These are phyloP conservation scores for Ramaria rubella DNA, from an alignment of 768 basidiomycete species.

Conservation along the genomic window DNA sequence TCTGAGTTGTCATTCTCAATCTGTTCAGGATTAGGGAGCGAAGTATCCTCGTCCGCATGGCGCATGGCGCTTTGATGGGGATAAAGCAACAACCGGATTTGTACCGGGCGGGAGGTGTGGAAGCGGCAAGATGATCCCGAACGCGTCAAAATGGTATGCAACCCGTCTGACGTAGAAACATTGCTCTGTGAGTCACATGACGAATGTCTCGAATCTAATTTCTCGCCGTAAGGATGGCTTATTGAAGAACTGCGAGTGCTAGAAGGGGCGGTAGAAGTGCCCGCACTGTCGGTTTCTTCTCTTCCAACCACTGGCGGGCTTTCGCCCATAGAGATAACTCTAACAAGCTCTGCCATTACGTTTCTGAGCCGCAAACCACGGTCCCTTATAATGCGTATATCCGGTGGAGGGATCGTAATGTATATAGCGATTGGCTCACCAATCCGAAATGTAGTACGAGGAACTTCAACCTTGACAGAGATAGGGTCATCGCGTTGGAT, in stretches of 20 bases:
- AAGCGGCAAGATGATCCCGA: slow-evolving; percentile 92
- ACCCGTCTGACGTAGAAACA: background rate
- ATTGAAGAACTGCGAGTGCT: slow-evolving; percentile 3
- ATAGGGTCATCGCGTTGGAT: slow-evolving; percentile 56
- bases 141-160: slow-evolving; percentile 47
- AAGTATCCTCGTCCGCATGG: slow-evolving; percentile 31
- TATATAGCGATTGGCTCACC: slow-evolving; percentile 76
- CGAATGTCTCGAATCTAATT: background rate
- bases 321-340: slow-evolving; percentile 25
- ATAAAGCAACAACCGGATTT: slow-evolving; percentile 67
- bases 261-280: background rate
- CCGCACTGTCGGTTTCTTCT: background rate
- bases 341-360: slow-evolving; percentile 70
- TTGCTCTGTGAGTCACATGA: background rate
- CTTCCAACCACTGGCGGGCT: background rate
- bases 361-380: slow-evolving; percentile 73
- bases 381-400: slow-evolving; percentile 57
- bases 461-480: slow-evolving; percentile 61
- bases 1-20: slow-evolving; percentile 51
- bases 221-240: background rate
- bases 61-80: slow-evolving; percentile 42
- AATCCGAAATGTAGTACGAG: slow-evolving; percentile 61
- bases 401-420: slow-evolving; percentile 72
- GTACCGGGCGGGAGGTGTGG: slow-evolving; percentile 67
- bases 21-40: slow-evolving; percentile 38